Base-by-base conservation (phyloP, 106 monocot species). In the Alisma plantagoaquatica region DNA sequence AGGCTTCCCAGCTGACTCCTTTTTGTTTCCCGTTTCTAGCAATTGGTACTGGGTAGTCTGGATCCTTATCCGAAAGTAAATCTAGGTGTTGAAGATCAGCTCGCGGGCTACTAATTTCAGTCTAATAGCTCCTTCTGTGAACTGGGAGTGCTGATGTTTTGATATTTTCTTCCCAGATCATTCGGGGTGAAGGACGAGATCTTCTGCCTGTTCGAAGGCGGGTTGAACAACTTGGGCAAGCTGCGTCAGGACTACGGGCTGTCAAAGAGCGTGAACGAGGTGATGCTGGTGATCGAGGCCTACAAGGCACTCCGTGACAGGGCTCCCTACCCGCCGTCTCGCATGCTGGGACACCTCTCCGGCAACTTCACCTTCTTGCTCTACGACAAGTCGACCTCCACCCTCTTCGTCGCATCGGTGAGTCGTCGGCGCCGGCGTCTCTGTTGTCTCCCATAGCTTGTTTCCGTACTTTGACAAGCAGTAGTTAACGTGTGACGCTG, bases 261-360 rank as follows among this genome's bases (percentile, higher is more conserved):
- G 7, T 74, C 76, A 31, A 90, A 90, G 76, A 76, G 56, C 3
- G 63, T 77, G 21, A 67, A 86, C 35, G 98, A 98, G 62, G 79
- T 46, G 33, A n/a, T 82, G 60, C 67, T 94, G 32, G 62, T 94
- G 29, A 80, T 94, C 7, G 90, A 98, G 66, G 98, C 98, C 23
- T 98, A 98, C 66, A 90, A 98, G 69, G 76, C 90, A 16, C 85
- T 98, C 16, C 59, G 96, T 0, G 96, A 98, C 66, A 38, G 89
- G 26, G 84, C 84, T n/a, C 96, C 96, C 1, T 82, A 85, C 54
- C 81, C 84, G 8, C 70, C 89, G 2, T 82, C 76, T 63, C 85
- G 74, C 51, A 85, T 98, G 89, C 73, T 98, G 10, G 78, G 75
- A 16, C 85, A 85, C 21, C 78, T 98, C 63, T 28, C 26, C 19